Evolutionary conservation across 225 moss, liverwort and hornwort genomes (phyloP), one percentile per base, ranked within the genome.

Genomic region (Polytrichum formosum): DNA sequence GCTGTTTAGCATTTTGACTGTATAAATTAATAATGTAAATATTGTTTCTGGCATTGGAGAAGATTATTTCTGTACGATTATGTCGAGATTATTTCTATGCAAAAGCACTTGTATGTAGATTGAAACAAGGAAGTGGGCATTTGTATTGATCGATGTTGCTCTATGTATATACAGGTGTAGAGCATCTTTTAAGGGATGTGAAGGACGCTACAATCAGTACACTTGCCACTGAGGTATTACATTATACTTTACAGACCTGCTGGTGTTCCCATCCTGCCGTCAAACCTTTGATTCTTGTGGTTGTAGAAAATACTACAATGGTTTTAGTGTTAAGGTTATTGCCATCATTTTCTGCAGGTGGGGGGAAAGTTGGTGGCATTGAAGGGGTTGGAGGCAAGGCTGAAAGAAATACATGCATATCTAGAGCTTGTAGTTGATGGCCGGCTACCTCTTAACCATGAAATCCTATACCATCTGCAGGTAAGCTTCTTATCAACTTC

Each of bases 121-220:
- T 46, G 13, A 13, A 46, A 46, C 46, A 46, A 46, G 46, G 46
- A 46, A 46, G 46, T 46, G 46, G 16, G 16, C 16, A 46, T 46
- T 46, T 46, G 13, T 46, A 46, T 46, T 46, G 46, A 46, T 46
- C 0, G 7, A 46, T 68, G 64, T 31, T 61, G 37, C 28, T 23
- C 33, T 29, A 26, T 23, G 55, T 68, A 27, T 70, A 26, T 75
- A 28, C 87, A 96, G 96, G 97, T 66, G 97, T 97, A 28, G 97
- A 97, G 75, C 97, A 97, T 82, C 90, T 97, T 13, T 66, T 97
- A 56, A 89, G 97, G 76, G 97, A 97, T 71, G 97, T 97, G 4
- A 97, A 97, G 79, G 97, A 97, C 81, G 97, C 94, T 67, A 97
- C 97, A 72, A 91, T 97, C 66, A 97, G 97, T 82, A 97, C 97